These are phyloP conservation scores for Vitis cinerea DNA, from an alignment of 164 flowering plant genomes.

Conservation along the genomic window DNA sequence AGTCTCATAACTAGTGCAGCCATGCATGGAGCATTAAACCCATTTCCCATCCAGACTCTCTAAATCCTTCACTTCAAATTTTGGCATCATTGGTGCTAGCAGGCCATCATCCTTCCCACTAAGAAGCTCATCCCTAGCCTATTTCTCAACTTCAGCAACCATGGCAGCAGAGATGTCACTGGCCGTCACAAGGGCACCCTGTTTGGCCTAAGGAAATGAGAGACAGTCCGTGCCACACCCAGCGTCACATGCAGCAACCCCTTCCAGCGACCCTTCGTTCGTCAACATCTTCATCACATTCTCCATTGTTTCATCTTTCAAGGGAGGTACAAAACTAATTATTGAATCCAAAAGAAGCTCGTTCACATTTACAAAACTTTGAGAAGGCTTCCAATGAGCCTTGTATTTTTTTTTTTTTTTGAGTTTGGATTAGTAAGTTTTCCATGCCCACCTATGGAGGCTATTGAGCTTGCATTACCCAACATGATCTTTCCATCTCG, in stretches of 20 bases:
- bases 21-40: too few species aligned
- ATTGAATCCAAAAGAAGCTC: conserved; percentile 86
- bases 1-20: too few species aligned
- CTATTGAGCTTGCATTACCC: conserved; percentile 26
- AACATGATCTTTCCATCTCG: conserved; percentile 50
- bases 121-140: conserved; percentile 50
- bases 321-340: conserved; percentile 58
- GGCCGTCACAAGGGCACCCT: conserved; percentile 82
- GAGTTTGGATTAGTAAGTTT: conserved; percentile 55
- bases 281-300: conserved; percentile 58
- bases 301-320: conserved; percentile 41
- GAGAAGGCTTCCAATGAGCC: conserved; percentile 66
- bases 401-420: conserved; percentile 51
- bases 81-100: conserved; percentile 49
- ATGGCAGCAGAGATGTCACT: conserved; percentile 95
- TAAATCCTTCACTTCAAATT: conserved; percentile 78
- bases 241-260: conserved; percentile 87
- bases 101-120: conserved; percentile 11
- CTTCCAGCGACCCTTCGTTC: conserved; percentile 63
- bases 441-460: conserved; percentile 50
- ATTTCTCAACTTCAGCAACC: conserved; percentile 86
- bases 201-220: conserved; percentile 78
- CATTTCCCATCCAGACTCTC: conserved; percentile 84
- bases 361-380: conserved; percentile 71
- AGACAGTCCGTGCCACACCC: conserved; percentile 92